Evolutionary conservation across 768 basidiomycete genomes (phyloP), one percentile per base, ranked within the genome.

Genomic region (Psilocybe tampanensis): DNA sequence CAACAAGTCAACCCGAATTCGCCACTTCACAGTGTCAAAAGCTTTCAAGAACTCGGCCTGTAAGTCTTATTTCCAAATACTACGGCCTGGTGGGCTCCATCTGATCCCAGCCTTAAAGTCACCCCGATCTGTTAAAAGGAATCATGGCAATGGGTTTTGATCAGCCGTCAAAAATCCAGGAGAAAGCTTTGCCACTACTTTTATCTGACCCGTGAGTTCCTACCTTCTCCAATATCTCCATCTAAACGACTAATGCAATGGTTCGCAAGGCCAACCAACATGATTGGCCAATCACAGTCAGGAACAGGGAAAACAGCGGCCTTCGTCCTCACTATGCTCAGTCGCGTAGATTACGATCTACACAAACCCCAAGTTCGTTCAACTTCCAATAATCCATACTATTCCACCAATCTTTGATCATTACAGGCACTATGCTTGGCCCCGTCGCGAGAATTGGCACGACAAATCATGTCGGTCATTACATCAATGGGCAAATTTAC

Each of bases 221-320:
- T 29, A 13, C 9, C 39, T 13, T 18, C 21, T 15, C 13, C 8
- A 33, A 42, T 13, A 18, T 13, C 6, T 36, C 6, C 17, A 19
- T 18, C 19, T 39, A 19, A 39, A 7, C 18, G 15, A 22, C 8
- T 13, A 22, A 12, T 29, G 12, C 12, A 2, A 36, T 36, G 2
- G 34, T 45, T 12, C 6, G 26, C 60, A n/a, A 99, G 96, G n/a
- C 90, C 96, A 11, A 89, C 88, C 51, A 98, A 98, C 74, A 95
- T 98, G 90, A 98, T 98, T 68, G 97, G 95, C 17, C 97, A 99
- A 76, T 98, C 95, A 50, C 97, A 99, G 68, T 98, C 97, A 32
- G 97, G 97, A 36, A 99, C 97, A 8, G 97, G 97, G 47, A 99
- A 99, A 78, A 98, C 97, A 2, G 97, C 97, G 3, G 97, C 97